phyloP scores from a whole-genome alignment of 331 rosid genomes.

The Stylosanthes scabra region DNA sequence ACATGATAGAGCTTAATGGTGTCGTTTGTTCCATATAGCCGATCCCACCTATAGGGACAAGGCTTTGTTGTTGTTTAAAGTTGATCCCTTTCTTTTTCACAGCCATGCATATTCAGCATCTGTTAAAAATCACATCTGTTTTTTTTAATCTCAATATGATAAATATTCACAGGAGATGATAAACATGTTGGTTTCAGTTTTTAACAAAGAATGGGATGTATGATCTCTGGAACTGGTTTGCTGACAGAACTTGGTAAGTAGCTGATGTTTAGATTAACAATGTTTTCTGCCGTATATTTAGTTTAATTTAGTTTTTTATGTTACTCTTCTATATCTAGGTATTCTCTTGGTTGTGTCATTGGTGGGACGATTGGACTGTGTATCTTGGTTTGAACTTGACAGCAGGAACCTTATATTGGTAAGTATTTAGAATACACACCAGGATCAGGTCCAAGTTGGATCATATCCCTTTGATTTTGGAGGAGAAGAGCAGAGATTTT shows the following conservation, averaged over 20 bases:
- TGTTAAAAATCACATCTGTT: not conserved
- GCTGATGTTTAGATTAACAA: conserved; percentile 13
- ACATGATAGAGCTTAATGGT: no score
- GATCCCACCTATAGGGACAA: no score
- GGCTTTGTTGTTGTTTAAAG: no score
- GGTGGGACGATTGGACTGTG: conserved; percentile 99
- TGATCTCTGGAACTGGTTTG: conserved; percentile 99
- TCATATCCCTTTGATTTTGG: no score
- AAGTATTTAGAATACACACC: conserved; percentile 41
- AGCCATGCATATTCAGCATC: not conserved
- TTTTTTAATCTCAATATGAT: conserved; percentile 18
- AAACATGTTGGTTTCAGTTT: conserved; percentile 69
- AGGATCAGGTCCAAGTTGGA: no score
- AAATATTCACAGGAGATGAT: conserved; percentile 38
- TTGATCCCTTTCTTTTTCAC: not conserved
- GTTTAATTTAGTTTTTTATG: conserved; percentile 21
- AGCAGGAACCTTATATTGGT: conserved; percentile 95
- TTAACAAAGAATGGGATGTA: conserved; percentile 93
- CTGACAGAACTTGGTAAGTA: conserved; percentile 94
- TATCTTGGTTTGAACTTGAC: conserved; percentile 97
- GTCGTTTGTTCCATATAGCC: no score
- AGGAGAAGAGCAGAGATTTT: no score
- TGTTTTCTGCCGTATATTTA: conserved; percentile 17
- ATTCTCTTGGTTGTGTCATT: conserved; percentile 99
- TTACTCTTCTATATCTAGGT: conserved; percentile 61